Evolutionary conservation across 163 green algal genomes (phyloP).

Genomic region (Smithsoniella earleae): DNA sequence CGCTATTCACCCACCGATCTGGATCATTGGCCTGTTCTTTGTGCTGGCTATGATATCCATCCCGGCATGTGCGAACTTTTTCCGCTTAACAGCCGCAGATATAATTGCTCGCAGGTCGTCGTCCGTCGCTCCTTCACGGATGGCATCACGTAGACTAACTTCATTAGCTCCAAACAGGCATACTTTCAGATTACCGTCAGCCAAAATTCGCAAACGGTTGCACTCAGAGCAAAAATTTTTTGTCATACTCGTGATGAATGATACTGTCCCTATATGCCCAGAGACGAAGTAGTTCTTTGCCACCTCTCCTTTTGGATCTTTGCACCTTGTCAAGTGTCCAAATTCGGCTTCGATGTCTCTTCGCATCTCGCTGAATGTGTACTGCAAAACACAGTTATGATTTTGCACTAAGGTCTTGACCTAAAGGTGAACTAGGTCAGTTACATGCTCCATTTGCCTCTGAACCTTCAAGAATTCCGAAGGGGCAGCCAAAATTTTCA

Average conservation of each 20-base stretch:
- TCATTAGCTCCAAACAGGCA: constrained; percentile 91
- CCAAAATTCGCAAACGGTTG: constrained; percentile 87
- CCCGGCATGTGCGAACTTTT: constrained; percentile 84
- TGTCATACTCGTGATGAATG: constrained; percentile 97
- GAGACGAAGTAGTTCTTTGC: constrained; percentile 87
- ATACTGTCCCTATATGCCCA: constrained; percentile 75
- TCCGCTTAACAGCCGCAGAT: constrained; percentile 71
- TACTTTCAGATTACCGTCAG: constrained; percentile 96
- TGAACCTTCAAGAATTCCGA: no score
- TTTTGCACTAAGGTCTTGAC: no score
- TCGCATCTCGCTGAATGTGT: constrained; percentile 16
- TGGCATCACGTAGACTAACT: constrained; percentile 81
- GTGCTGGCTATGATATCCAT: constrained; percentile 69
- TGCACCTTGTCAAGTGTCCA: constrained; percentile 39
- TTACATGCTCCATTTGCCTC: no score
- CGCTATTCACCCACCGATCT: constrained; percentile 81
- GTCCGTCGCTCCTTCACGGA: constrained; percentile 72
- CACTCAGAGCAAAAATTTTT: constrained; percentile 88
- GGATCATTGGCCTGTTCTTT: constrained; percentile 93
- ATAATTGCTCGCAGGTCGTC: constrained; percentile 76
- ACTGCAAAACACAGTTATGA: constrained; percentile 21
- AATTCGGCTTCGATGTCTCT: neutral
- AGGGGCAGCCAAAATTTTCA: no score
- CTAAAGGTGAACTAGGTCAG: no score
- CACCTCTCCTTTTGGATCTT: constrained; percentile 67